These are phyloP conservation scores for Hamamelis virginiana DNA, from an alignment of 164 flowering plant species.

Conservation along the genomic window DNA sequence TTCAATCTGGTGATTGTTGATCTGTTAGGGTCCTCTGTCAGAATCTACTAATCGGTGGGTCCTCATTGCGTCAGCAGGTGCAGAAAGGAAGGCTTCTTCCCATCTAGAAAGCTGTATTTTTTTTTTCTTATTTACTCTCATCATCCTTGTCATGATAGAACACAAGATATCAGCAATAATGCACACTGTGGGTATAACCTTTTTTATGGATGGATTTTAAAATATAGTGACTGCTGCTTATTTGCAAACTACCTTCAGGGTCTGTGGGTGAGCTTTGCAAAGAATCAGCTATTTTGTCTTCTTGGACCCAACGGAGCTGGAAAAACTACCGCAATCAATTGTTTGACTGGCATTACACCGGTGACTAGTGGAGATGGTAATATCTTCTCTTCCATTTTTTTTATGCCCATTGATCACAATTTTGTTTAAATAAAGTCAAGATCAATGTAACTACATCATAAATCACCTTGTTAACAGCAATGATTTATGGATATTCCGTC, in stretches of 20 bases:
- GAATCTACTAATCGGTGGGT: too few species aligned
- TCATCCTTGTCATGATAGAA: not conserved
- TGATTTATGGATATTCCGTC: constrained; percentile 81
- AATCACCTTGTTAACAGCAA: constrained; percentile 46
- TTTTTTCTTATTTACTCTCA: not conserved
- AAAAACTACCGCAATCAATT: constrained; percentile 88
- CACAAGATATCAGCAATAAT: not conserved
- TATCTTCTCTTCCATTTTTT: constrained; percentile 1
- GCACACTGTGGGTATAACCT: too few species aligned
- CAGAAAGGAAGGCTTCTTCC: not conserved
- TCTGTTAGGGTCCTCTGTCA: not conserved
- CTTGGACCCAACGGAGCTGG: constrained; percentile 99
- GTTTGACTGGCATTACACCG: constrained; percentile 93
- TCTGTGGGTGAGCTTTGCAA: constrained; percentile 81
- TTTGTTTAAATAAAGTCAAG: not conserved
- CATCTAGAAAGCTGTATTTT: not conserved
- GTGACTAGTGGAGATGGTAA: constrained; percentile 97
- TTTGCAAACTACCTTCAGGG: constrained; percentile 50
- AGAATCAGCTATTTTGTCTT: constrained; percentile 93
- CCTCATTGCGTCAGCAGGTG: not conserved
- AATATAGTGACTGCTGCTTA: not conserved
- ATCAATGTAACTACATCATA: not conserved
- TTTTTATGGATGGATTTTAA: too few species aligned
- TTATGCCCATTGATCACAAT: not conserved
- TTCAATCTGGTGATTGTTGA: not conserved